Evolutionary conservation across 225 moss, liverwort and hornwort species (phyloP).

Genomic region (Antitrichia curtipendula): DNA sequence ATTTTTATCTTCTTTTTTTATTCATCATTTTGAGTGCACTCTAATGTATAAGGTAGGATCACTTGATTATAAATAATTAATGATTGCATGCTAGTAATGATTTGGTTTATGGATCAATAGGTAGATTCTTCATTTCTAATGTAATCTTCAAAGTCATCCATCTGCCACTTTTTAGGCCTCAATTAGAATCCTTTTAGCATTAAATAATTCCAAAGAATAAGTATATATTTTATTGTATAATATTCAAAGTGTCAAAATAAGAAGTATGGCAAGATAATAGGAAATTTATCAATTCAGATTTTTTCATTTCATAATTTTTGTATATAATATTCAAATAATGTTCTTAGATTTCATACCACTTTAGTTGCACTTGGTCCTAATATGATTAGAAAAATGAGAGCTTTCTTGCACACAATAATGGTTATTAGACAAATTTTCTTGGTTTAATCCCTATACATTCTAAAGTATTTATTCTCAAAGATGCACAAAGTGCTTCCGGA

Average conservation of each 20-base stretch:
- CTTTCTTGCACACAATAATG: neutral
- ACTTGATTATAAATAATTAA: too few relatives aligned
- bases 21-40: neutral
- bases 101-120: neutral
- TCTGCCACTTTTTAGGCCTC: neutral
- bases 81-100: neutral
- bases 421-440: neutral
- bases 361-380: neutral
- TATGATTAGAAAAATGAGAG: neutral
- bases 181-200: neutral
- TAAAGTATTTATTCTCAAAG: neutral
- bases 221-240: neutral
- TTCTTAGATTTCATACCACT: neutral
- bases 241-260: neutral
- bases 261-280: neutral
- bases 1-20: too few relatives aligned
- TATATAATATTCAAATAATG: neutral
- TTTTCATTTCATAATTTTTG: neutral
- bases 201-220: neutral
- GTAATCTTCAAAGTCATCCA: neutral
- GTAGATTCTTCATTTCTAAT: neutral
- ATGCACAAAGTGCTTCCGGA: neutral
- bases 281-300: neutral
- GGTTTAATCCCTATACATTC: neutral
- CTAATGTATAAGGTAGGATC: neutral